Conservation (phyloP, 2,329 filamentous ascomycete genomes). For the Harringtonia aguacate region DNA sequence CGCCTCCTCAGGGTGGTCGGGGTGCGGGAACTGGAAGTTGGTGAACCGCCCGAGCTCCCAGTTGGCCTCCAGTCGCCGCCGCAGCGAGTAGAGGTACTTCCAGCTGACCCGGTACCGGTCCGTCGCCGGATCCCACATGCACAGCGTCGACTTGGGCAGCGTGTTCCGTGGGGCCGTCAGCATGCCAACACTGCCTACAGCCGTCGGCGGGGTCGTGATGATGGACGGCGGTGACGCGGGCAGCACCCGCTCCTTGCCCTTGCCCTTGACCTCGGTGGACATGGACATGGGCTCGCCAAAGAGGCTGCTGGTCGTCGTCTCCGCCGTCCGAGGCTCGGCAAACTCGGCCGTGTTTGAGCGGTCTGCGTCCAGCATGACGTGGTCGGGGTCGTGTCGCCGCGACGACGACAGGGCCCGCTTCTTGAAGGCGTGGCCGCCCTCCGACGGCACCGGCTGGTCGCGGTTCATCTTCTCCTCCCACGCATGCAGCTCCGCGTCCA, state of each 20-base stretch:
- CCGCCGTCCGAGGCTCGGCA: constrained; percentile 11
- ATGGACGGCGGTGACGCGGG: constrained; percentile 5
- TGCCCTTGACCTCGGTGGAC: constrained; percentile 14
- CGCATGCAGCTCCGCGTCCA: constrained; percentile 50
- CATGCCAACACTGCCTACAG: too few species aligned
- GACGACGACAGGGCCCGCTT: constrained; percentile 38
- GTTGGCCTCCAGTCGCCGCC: constrained; percentile 75
- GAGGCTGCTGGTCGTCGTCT: constrained; percentile 3
- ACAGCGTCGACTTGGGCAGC: constrained; percentile 35
- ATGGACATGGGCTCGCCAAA: constrained; percentile 6
- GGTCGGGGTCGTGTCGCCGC: constrained; percentile 19
- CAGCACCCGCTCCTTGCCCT: constrained; percentile 25
- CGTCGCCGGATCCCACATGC: constrained; percentile 36
- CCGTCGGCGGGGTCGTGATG: neutral
- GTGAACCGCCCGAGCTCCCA: constrained; percentile 76
- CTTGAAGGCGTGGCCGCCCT: constrained; percentile 43
- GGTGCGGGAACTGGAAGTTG: constrained; percentile 87
- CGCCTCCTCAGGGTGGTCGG: constrained; percentile 66
- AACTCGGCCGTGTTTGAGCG: constrained; percentile 14
- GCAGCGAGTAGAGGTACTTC: constrained; percentile 87
- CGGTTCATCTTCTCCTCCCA: constrained; percentile 54
- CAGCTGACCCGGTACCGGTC: constrained; percentile 65
- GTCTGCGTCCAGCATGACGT: constrained; percentile 26
- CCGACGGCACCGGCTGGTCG: constrained; percentile 28
- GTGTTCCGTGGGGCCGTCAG: neutral